Base-by-base conservation (phyloP, 2,329 filamentous ascomycete species). In the Neopestalotiopsis sp. region DNA sequence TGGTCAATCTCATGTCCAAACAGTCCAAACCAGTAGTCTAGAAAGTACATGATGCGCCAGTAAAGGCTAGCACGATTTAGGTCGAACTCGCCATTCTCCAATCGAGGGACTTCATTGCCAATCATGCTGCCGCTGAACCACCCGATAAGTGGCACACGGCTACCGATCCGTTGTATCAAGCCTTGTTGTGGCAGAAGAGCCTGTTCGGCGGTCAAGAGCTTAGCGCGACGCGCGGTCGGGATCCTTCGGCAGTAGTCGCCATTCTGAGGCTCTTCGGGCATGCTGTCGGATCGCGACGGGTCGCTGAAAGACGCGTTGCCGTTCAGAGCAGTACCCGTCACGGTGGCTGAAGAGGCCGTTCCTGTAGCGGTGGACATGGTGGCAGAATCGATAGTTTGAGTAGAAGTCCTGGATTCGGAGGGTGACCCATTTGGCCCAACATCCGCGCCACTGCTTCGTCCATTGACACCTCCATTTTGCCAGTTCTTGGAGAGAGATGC, bases 51-150 rank as follows among this genome's bases (percentile, higher is more conserved):
- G 58, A 91, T 75, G 78, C 88, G 89, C 90, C 90, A 92, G 81
- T 91, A 92, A 70, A 91, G 79, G 70, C 89, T 91, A 12, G 90
- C 90, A 60, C 82, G 82, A 57, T 88, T 88, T 84, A 90, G 92
- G 79, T 98, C 95, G 74, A 97, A 95, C 57, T 89, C 90, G 68
- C 93, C 93, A 58, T 87, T 84, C 66, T 94, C 92, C 66, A 86
- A 91, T 57, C 91, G 86, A 7, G 93, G 93, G 52, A 95, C 89
- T 77, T 92, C 87, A 76, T 90, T 90, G 5, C 93, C 93, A 75
- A 95, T 94, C 79, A 95, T 89, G 74, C 83, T 90, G 72, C 83
- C 90, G 60, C 89, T 90, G 76, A 94, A 91, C 89, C 91, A 94
- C 74, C 87, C 88, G 70, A 94, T 81, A 70, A 94, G 85, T 2